Evolutionary conservation across 129 eudicot genomes (phyloP).

Genomic region (Solidago caesia): DNA sequence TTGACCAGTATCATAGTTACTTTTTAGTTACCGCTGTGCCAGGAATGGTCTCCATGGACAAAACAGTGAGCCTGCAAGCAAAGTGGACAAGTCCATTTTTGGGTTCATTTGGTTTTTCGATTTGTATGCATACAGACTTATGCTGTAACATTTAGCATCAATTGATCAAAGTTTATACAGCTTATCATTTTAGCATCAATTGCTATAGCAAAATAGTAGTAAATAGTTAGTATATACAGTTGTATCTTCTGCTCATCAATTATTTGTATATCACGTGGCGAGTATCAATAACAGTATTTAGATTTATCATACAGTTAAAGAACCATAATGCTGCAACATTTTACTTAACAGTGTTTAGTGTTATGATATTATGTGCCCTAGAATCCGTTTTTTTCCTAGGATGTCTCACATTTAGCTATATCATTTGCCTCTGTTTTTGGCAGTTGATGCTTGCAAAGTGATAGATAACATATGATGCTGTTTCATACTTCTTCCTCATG

Average conservation of each 20-base stretch:
- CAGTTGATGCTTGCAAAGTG: constrained; percentile 13
- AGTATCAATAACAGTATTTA: neutral
- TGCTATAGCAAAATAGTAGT: too few relatives aligned
- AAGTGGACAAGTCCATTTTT: too few relatives aligned
- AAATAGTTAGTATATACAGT: neutral
- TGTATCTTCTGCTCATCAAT: neutral
- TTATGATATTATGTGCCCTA: constrained; percentile 4
- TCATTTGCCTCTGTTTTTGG: constrained; percentile 7
- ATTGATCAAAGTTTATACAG: neutral
- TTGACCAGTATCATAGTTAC: too few relatives aligned
- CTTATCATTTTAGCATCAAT: neutral
- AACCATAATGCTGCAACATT: neutral
- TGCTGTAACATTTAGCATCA: neutral
- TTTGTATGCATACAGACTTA: too few relatives aligned
- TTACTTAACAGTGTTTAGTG: neutral
- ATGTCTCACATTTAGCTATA: constrained; percentile 3
- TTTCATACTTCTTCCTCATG: constrained; percentile 18
- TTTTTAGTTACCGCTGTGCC: too few relatives aligned
- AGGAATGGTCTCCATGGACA: too few relatives aligned
- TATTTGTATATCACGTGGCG: constrained; percentile 8
- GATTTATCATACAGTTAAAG: constrained; percentile 8
- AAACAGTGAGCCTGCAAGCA: too few relatives aligned
- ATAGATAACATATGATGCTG: constrained; percentile 18
- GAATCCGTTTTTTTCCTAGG: neutral
- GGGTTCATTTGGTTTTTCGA: too few relatives aligned